Conservation (phyloP, 2,329 filamentous ascomycete species). For the Xylaria sp. region DNA sequence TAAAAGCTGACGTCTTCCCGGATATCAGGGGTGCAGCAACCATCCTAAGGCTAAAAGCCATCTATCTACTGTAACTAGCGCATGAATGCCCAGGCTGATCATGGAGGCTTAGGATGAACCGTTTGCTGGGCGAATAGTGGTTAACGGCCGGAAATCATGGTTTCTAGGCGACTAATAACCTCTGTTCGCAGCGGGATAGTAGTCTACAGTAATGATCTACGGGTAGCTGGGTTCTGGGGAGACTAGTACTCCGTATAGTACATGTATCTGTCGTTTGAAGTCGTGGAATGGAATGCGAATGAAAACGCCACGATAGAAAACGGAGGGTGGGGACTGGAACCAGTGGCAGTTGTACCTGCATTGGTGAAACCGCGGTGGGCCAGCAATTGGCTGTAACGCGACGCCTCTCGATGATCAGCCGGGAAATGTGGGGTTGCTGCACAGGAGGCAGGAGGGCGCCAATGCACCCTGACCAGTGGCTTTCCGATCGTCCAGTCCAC, state of each 20-base stretch:
- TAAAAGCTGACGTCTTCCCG: neutral
- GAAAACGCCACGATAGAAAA: neutral
- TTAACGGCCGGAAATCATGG: neutral
- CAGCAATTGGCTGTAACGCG: constrained; percentile 24
- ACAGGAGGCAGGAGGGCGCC: constrained; percentile 9
- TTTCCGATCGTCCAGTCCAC: constrained; percentile 12
- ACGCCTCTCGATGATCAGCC: constrained; percentile 3
- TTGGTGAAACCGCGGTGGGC: constrained; percentile 27
- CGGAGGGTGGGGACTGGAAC: constrained; percentile 9
- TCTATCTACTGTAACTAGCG: too few species aligned
- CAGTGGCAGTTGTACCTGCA: constrained; percentile 33
- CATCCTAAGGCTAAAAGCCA: constrained; percentile 4
- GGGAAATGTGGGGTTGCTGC: constrained; percentile 9
- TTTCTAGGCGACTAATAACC: neutral
- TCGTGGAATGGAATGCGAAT: constrained; percentile 14
- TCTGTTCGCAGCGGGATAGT: neutral
- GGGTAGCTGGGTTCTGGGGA: neutral
- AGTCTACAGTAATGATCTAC: neutral
- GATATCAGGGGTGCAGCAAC: neutral
- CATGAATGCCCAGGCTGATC: constrained; percentile 30
- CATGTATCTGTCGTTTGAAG: constrained; percentile 8
- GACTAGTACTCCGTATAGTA: too few species aligned
- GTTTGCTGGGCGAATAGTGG: constrained; percentile 7
- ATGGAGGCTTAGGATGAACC: constrained; percentile 30
- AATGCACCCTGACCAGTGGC: constrained; percentile 11